Evolutionary conservation across 2,329 filamentous ascomycete species (phyloP).

Genomic region (Aspergillus flavus): DNA sequence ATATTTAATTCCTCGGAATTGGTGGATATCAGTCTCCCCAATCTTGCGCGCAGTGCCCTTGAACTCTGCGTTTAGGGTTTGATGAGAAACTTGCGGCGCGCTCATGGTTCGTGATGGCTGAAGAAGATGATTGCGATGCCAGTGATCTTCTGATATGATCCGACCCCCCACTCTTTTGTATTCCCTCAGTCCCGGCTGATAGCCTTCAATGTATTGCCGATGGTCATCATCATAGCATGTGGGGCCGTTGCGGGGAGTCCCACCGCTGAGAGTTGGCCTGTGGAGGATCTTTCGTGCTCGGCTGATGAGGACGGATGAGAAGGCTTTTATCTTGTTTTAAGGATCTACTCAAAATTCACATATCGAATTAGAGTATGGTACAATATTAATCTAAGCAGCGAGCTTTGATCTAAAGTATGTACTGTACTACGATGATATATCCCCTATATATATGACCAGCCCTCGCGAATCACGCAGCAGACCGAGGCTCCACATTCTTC

Average conservation of each 20-base stretch:
- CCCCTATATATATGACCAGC: background rate
- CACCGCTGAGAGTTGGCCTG: slow-evolving; percentile 10
- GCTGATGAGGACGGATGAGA: slow-evolving; percentile 5
- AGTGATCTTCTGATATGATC: background rate
- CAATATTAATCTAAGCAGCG: background rate
- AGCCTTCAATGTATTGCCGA: slow-evolving; percentile 17
- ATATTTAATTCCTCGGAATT: slow-evolving; percentile 37
- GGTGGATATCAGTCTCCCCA: slow-evolving; percentile 23
- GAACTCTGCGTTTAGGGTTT: slow-evolving; percentile 30
- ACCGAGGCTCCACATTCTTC: background rate
- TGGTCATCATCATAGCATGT: slow-evolving; percentile 10
- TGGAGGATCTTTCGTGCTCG: slow-evolving; percentile 4
- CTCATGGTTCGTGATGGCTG: slow-evolving; percentile 21
- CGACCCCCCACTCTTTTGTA: background rate
- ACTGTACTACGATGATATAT: background rate
- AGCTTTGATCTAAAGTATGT: background rate
- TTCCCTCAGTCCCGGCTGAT: slow-evolving; percentile 4
- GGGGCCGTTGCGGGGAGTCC: slow-evolving; percentile 28
- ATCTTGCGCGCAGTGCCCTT: slow-evolving; percentile 23
- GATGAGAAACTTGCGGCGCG: slow-evolving; percentile 25
- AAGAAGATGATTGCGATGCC: background rate
- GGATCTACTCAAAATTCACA: background rate
- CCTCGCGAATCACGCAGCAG: background rate
- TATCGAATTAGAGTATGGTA: background rate
- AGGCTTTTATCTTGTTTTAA: background rate